Evolutionary conservation across 1,139 yeast genomes (phyloP).

Genomic region (Nadsonia commutata): DNA sequence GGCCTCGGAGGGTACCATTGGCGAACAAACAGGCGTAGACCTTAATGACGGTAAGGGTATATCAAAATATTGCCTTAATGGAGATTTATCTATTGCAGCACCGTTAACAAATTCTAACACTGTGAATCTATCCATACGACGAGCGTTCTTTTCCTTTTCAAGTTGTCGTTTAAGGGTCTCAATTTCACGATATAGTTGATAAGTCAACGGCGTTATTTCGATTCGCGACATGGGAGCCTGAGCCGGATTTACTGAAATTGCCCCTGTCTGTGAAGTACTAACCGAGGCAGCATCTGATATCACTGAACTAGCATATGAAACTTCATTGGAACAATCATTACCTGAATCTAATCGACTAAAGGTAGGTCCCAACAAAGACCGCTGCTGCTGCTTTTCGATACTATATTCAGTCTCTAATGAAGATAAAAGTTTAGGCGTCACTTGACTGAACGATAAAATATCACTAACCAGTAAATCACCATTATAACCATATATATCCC

Average conservation of each 20-base stretch:
- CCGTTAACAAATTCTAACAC: neutral
- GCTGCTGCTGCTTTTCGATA: neutral
- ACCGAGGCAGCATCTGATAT: too few species aligned
- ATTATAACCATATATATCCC: conserved; percentile 31
- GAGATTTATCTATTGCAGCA: neutral
- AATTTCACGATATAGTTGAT: too few species aligned
- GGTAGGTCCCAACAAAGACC: too few species aligned
- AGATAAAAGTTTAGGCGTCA: neutral
- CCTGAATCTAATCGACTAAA: too few species aligned
- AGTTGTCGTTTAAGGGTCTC: conserved; percentile 1
- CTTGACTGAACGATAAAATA: conserved; percentile 21
- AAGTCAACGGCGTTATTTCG: too few species aligned
- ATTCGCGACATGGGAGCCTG: too few species aligned
- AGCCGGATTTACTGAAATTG: too few species aligned
- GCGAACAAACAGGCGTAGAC: neutral
- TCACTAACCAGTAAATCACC: conserved; percentile 38
- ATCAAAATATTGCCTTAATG: neutral
- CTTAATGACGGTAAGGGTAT: neutral
- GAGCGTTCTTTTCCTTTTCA: neutral
- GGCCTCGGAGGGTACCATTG: neutral
- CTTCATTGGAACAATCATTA: conserved; percentile 1
- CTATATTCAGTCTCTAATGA: conserved; percentile 2
- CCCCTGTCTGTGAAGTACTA: too few species aligned
- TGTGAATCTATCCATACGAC: neutral
- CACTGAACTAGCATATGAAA: neutral